A percentile compares a stretch with the other conserved stretches of the same genome.
phyloP scores from a whole-genome alignment of 768 basidiomycete species.

The Daedaleopsis sinensis region DNA sequence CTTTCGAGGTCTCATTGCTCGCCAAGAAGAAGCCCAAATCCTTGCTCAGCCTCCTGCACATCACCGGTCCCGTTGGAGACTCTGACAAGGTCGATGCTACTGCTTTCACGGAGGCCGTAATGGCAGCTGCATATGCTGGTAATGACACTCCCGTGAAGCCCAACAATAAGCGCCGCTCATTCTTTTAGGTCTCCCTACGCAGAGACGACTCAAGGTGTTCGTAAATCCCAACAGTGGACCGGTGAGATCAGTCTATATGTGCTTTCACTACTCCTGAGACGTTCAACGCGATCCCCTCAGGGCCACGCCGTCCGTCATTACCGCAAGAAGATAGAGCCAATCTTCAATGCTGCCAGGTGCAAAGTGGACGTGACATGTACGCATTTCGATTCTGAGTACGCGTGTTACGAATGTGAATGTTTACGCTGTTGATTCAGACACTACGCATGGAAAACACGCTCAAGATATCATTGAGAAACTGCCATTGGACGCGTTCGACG shows the following conservation, averaged over 20 bases:
- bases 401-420: neutral
- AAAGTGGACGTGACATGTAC: constrained; percentile 61
- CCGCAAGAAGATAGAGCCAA: constrained; percentile 63
- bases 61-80: constrained; percentile 46
- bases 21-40: constrained; percentile 45
- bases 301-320: constrained; percentile 63
- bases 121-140: constrained; percentile 69
- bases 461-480: constrained; percentile 61
- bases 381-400: constrained; percentile 28
- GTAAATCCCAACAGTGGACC: constrained; percentile 84
- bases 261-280: neutral
- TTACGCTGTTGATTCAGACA: constrained; percentile 48
- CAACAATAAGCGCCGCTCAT: neutral
- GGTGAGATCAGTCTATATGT: constrained; percentile 43
- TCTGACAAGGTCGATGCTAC: constrained; percentile 37
- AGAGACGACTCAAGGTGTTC: constrained; percentile 63
- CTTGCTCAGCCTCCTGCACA: constrained; percentile 41
- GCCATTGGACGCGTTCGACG: constrained; percentile 61
- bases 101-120: constrained; percentile 58
- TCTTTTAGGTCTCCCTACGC: constrained; percentile 51
- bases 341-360: constrained; percentile 70
- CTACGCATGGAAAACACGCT: constrained; percentile 66
- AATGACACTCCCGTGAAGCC: constrained; percentile 5
- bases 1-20: constrained; percentile 56
- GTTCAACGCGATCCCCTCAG: constrained; percentile 38